Percentiles rank a stretch among this genome's conserved stretches.
These are phyloP conservation scores for Candida ovalis DNA, from an alignment of 805 yeast species.

Conservation along the genomic window DNA sequence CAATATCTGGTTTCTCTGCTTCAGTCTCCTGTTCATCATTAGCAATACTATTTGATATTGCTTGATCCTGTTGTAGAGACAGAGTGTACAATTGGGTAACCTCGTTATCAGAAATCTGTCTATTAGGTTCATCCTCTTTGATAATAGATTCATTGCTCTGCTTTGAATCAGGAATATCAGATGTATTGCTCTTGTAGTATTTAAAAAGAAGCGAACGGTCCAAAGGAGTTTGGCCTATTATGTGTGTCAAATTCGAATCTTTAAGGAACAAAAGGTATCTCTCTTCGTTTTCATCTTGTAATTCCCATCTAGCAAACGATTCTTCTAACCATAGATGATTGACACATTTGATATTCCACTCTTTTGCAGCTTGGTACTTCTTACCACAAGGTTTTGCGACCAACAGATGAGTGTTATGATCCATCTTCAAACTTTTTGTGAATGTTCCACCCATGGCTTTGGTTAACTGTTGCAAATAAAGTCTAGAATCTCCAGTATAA, in stretches of 20 bases:
- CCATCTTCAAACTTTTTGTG: conserved; percentile 56
- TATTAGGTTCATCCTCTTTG: not conserved
- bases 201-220: conserved; percentile 37
- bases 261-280: conserved; percentile 45
- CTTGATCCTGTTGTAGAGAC: too few species aligned
- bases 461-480: conserved; percentile 62
- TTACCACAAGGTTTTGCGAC: conserved; percentile 66
- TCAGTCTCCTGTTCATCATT: too few species aligned
- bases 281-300: conserved; percentile 41
- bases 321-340: conserved; percentile 91
- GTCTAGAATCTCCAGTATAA: conserved; percentile 80
- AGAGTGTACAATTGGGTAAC: too few species aligned
- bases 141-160: not conserved
- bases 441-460: conserved; percentile 71
- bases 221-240: conserved; percentile 48
- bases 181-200: conserved; percentile 30
- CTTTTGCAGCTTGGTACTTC: conserved; percentile 68
- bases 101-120: too few species aligned
- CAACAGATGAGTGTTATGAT: conserved; percentile 66
- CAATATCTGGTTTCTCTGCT: too few species aligned
- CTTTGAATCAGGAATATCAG: not conserved
- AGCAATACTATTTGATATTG: too few species aligned
- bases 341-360: conserved; percentile 64
- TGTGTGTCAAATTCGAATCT: conserved; percentile 37
- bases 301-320: conserved; percentile 59